Percentiles rank a stretch among this genome's conserved stretches.
Evolutionary conservation across 805 yeast species (phyloP).

Genomic region (Starmerella stigmatis): DNA sequence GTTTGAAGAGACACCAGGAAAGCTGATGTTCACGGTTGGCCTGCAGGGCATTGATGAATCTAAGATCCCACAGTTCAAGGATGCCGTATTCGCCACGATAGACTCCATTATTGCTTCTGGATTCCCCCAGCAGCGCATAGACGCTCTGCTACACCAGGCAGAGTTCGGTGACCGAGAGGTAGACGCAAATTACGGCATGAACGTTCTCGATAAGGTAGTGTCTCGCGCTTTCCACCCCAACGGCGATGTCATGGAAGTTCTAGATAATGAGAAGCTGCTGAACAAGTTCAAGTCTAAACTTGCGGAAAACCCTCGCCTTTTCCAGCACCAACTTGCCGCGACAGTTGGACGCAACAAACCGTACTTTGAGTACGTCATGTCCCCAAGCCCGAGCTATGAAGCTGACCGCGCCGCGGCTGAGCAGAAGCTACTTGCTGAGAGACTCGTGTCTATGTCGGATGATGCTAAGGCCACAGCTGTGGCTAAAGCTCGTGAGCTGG

Average conservation of each 20-base stretch:
- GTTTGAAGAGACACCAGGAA: conserved; percentile 66
- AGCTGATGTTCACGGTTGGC: conserved; percentile 73
- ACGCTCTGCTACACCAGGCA: conserved; percentile 78
- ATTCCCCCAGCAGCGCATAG: conserved; percentile 52
- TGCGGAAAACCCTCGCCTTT: conserved; percentile 43
- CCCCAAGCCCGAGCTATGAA: conserved; percentile 52
- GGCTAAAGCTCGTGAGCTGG: conserved; percentile 49
- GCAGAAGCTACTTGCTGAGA: conserved; percentile 37
- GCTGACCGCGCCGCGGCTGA: conserved; percentile 48
- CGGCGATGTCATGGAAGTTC: conserved; percentile 54
- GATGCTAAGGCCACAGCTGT: conserved; percentile 49
- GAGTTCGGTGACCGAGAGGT: conserved; percentile 78
- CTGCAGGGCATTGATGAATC: conserved; percentile 57
- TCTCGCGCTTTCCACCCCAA: conserved; percentile 76
- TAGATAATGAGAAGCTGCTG: conserved; percentile 57
- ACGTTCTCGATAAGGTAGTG: conserved; percentile 57
- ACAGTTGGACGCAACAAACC: conserved; percentile 40
- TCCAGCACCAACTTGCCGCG: conserved; percentile 49
- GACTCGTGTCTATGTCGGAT: conserved; percentile 39
- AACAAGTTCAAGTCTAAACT: conserved; percentile 53
- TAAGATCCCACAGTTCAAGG: conserved; percentile 39
- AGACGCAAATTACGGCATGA: conserved; percentile 81
- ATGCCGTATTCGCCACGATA: conserved; percentile 40
- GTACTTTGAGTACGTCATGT: conserved; percentile 63
- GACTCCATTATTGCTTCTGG: conserved; percentile 35